Conservation (phyloP, 2,329 filamentous ascomycete genomes). For the Phoma sp. region DNA sequence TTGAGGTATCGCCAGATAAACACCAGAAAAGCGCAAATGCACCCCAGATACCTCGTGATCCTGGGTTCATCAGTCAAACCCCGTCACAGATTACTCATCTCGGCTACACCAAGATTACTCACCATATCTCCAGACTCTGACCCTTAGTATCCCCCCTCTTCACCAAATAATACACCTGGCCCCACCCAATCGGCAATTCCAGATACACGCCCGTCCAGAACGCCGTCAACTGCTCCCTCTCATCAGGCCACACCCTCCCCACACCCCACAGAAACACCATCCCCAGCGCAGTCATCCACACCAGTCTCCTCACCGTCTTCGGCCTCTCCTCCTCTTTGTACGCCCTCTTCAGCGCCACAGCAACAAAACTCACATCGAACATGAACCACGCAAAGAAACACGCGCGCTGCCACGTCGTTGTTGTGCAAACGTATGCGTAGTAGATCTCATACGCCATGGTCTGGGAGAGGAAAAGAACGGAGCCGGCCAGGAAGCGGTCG, state of each 20-base stretch:
- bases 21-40: slow-evolving; percentile 47
- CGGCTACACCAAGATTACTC: slow-evolving; percentile 10
- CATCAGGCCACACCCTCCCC: slow-evolving; percentile 44
- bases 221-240: slow-evolving; percentile 49
- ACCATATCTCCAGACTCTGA: slow-evolving; percentile 51
- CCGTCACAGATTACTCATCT: background rate
- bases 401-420: slow-evolving; percentile 40
- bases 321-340: slow-evolving; percentile 31
- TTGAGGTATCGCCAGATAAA: slow-evolving; percentile 51
- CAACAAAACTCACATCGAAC: slow-evolving; percentile 45
- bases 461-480: slow-evolving; percentile 35
- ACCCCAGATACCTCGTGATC: slow-evolving; percentile 49
- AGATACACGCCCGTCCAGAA: slow-evolving; percentile 49
- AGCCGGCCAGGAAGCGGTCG: slow-evolving; percentile 45
- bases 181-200: slow-evolving; percentile 50
- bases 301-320: slow-evolving; percentile 30
- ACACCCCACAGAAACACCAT: slow-evolving; percentile 37
- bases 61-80: slow-evolving; percentile 21
- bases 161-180: slow-evolving; percentile 38
- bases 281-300: slow-evolving; percentile 35
- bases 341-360: slow-evolving; percentile 39
- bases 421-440: slow-evolving; percentile 47
- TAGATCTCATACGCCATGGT: slow-evolving; percentile 51
- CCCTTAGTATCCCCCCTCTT: slow-evolving; percentile 44
- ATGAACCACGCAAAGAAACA: slow-evolving; percentile 50